These are phyloP conservation scores for Claviceps humidiphila DNA, from an alignment of 2,329 filamentous ascomycete species.

Conservation along the genomic window DNA sequence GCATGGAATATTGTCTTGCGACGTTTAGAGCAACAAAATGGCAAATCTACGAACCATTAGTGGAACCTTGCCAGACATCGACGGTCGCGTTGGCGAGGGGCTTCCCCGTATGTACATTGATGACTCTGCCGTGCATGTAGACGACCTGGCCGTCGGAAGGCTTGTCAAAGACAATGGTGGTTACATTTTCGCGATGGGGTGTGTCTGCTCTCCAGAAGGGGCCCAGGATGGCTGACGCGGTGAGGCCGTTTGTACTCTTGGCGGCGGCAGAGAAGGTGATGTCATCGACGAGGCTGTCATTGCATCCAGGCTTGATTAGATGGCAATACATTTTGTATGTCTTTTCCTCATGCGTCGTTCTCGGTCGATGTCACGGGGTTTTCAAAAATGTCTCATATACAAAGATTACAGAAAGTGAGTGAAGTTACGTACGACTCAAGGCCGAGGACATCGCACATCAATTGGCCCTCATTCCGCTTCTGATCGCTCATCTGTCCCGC, in stretches of 20 bases:
- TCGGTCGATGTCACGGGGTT: no score
- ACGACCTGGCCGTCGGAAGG: slow-evolving; percentile 37
- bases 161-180: slow-evolving; percentile 45
- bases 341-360: neutral
- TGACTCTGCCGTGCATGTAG: slow-evolving; percentile 50
- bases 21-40: no score
- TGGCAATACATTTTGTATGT: neutral
- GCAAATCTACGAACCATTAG: slow-evolving; percentile 39
- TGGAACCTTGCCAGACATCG: slow-evolving; percentile 69
- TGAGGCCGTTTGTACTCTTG: slow-evolving; percentile 34
- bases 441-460: slow-evolving; percentile 60
- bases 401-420: neutral
- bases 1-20: neutral
- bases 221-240: slow-evolving; percentile 67
- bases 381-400: no score
- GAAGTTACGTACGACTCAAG: slow-evolving; percentile 44
- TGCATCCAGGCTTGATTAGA: neutral
- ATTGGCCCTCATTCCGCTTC: slow-evolving; percentile 60
- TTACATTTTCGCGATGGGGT: slow-evolving; percentile 55
- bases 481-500: slow-evolving; percentile 57
- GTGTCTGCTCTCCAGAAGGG: slow-evolving; percentile 72
- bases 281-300: slow-evolving; percentile 55
- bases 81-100: slow-evolving; percentile 53
- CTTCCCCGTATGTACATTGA: slow-evolving; percentile 44
- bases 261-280: slow-evolving; percentile 54